Evolutionary conservation across 73 alveolate genomes (phyloP).

Genomic region (Halteria grandinella): DNA sequence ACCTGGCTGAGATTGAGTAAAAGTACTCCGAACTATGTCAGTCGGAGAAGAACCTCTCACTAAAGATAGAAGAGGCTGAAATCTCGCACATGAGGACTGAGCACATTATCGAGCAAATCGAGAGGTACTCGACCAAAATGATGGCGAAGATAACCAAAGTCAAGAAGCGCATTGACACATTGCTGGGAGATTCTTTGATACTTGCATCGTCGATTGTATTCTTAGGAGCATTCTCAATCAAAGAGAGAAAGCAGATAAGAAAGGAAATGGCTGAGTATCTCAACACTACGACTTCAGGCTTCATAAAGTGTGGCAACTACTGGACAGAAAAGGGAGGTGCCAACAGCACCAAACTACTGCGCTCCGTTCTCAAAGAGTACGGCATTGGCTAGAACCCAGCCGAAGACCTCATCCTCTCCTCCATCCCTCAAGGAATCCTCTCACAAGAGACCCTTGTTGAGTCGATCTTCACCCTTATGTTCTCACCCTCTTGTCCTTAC

Average conservation of each 20-base stretch:
- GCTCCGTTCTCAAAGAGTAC: slow-evolving; percentile 56
- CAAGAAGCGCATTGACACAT: slow-evolving; percentile 36
- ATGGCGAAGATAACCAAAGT: slow-evolving; percentile 26
- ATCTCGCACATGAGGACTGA: slow-evolving; percentile 75
- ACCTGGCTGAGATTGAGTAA: slow-evolving; percentile 5
- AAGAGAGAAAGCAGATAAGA: slow-evolving; percentile 38
- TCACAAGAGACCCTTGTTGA: slow-evolving; percentile 20
- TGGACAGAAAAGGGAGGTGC: slow-evolving; percentile 29
- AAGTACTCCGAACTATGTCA: slow-evolving; percentile 11
- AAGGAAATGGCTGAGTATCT: slow-evolving; percentile 49
- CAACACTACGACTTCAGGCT: background rate
- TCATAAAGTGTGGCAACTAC: slow-evolving; percentile 28
- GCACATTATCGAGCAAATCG: slow-evolving; percentile 38
- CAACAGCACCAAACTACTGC: slow-evolving; percentile 32
- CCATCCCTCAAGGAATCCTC: slow-evolving; percentile 8
- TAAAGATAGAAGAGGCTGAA: slow-evolving; percentile 57
- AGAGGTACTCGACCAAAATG: slow-evolving; percentile 32
- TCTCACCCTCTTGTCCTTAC: slow-evolving; percentile 61
- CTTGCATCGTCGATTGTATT: slow-evolving; percentile 59
- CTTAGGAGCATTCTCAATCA: slow-evolving; percentile 56
- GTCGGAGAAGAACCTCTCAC: slow-evolving; percentile 5
- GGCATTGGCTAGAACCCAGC: slow-evolving; percentile 41
- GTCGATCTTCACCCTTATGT: slow-evolving; percentile 48
- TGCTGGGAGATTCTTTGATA: slow-evolving; percentile 66
- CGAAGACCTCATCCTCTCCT: slow-evolving; percentile 14